Conservation (phyloP, 2,329 filamentous ascomycete species). For the Calonectria montana region DNA sequence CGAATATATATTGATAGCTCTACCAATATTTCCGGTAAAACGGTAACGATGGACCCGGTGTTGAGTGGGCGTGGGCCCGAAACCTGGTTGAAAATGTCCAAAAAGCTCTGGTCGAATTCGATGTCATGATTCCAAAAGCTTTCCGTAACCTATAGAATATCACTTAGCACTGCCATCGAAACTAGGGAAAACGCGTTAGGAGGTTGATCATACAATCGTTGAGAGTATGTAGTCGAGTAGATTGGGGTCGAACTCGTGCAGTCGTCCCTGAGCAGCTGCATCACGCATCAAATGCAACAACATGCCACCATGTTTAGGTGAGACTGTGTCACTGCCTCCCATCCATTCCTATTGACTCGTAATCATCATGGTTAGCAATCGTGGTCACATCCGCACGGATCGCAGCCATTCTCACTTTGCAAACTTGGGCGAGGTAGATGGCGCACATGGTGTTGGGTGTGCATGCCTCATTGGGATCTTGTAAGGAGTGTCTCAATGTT, state of each 20-base stretch:
- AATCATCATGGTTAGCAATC: background rate
- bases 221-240: background rate
- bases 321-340: background rate
- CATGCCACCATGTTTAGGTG: background rate
- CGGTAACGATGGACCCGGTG: background rate
- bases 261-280: background rate
- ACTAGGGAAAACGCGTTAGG: background rate
- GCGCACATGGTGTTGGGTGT: background rate
- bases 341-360: background rate
- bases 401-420: background rate
- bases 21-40: background rate
- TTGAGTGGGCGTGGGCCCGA: background rate
- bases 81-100: background rate
- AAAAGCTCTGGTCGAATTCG: background rate
- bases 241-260: background rate
- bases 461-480: background rate
- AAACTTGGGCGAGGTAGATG: constrained; percentile 3
- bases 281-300: background rate
- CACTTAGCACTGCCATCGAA: background rate
- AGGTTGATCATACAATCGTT: background rate
- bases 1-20: background rate
- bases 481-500: background rate
- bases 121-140: constrained; percentile 8
- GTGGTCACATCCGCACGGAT: background rate
- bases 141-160: background rate